Evolutionary conservation across 805 yeast species (phyloP).

Genomic region (Yamadazyma kitorensis): DNA sequence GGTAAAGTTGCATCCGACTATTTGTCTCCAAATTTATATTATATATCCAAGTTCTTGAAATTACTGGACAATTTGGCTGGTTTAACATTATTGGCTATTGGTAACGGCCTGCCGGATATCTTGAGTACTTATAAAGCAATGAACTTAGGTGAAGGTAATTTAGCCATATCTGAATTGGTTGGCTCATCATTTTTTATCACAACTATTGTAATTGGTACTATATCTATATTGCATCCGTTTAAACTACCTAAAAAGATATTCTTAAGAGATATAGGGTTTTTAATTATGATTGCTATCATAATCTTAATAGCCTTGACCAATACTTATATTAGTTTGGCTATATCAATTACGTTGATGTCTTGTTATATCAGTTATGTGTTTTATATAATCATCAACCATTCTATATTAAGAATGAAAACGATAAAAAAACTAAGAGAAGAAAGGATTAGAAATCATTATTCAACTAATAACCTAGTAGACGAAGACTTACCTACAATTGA

Average conservation of each 20-base stretch:
- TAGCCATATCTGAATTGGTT: slow-evolving; percentile 87
- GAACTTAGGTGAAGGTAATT: slow-evolving; percentile 61
- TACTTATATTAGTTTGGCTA: slow-evolving; percentile 52
- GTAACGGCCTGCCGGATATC: slow-evolving; percentile 91
- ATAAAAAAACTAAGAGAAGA: slow-evolving; percentile 16
- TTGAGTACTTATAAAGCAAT: slow-evolving; percentile 82
- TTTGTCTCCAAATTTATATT: slow-evolving; percentile 73
- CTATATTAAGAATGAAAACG: slow-evolving; percentile 15
- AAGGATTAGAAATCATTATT: slow-evolving; percentile 22
- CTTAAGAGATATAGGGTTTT: slow-evolving; percentile 58
- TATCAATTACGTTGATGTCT: slow-evolving; percentile 55
- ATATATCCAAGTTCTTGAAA: slow-evolving; percentile 58
- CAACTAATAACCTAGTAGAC: slow-evolving; percentile 1
- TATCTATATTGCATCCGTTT: slow-evolving; percentile 67
- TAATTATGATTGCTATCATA: slow-evolving; percentile 48
- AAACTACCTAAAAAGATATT: slow-evolving; percentile 52
- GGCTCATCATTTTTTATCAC: slow-evolving; percentile 87
- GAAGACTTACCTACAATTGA: slow-evolving; percentile 26
- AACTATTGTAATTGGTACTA: slow-evolving; percentile 75
- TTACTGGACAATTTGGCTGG: slow-evolving; percentile 81
- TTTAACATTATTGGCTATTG: slow-evolving; percentile 81
- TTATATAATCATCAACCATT: slow-evolving; percentile 35
- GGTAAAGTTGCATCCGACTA: slow-evolving; percentile 82
- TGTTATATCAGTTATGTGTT: slow-evolving; percentile 60
- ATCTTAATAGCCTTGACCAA: slow-evolving; percentile 53